Base-by-base conservation (phyloP, 768 basidiomycete genomes). In the Termitomyces sp. region DNA sequence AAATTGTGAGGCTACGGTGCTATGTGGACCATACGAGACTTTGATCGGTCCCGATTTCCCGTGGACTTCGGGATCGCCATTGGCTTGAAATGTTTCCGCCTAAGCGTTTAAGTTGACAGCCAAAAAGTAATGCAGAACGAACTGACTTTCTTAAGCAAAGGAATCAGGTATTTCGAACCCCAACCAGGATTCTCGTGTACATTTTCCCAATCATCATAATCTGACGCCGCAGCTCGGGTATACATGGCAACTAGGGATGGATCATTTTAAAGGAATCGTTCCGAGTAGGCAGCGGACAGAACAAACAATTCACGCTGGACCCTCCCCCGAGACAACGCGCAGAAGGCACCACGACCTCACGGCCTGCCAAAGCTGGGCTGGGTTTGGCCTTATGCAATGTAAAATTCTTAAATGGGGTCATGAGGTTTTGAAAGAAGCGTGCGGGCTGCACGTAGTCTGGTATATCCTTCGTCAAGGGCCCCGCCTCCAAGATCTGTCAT, bases 171-270 rank as follows among this genome's bases (percentile, higher is more conserved):
- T 49, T 74, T 71, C 0, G 82, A 80, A 5, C 83, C 74, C 87
- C 87, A 88, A 1, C 85, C 86, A 1, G 77, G 68, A 64, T 87
- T 86, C 4, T 73, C 74, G 26, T 80, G 67, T 2, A 72, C 65
- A 1, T 58, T 70, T 63, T 80, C 78, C 86, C 86, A 87, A 51
- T 82, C 81, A 60, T 88, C 83, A 49, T 81, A 86, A 64, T 88
- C 87, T 0, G 84, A 86, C 1, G 82, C 79, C 8, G 81, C 68
- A 14, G 83, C 79, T 26, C 86, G 78, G 0, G 77, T 80, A 60
- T 86, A 87, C 74, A 81, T 74, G 65, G 76, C 74, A 58, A 78
- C 78, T 80, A 35, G 24, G 9, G 14, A 16, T 30, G 7, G 6
- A 13, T 50, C 5, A 40, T 4, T 13, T 14, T 11, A 3, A 45